A percentile compares a stretch with the other conserved stretches of the same genome.
Evolutionary conservation across 345 rosid species (phyloP).

Genomic region (Chamaenerion angustifolium): DNA sequence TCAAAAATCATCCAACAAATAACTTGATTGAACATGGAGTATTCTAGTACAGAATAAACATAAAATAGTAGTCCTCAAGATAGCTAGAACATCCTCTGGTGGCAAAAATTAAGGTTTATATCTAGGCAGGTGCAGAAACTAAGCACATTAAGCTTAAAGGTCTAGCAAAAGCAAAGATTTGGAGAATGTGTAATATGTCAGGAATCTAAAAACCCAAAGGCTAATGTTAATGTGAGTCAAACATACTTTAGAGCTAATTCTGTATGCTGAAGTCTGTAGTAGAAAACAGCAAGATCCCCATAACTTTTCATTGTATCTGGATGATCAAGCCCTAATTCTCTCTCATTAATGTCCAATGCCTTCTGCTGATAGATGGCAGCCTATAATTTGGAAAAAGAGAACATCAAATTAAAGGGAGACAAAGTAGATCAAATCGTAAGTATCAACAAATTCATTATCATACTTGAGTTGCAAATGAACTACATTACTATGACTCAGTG

Average conservation of each 20-base stretch:
- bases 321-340: slow-evolving; percentile 97
- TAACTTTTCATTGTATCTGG: slow-evolving; percentile 99
- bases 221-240: slow-evolving; percentile 6
- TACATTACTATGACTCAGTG: background rate
- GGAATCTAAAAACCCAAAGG: background rate
- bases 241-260: slow-evolving; percentile 95
- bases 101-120: too few species aligned
- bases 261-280: slow-evolving; percentile 96
- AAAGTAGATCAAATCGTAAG: background rate
- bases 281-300: slow-evolving; percentile 99
- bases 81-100: too few species aligned
- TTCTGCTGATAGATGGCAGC: slow-evolving; percentile 97
- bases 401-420: background rate
- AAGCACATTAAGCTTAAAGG: background rate
- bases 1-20: background rate
- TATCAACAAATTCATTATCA: too few species aligned
- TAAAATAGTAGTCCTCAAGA: too few species aligned
- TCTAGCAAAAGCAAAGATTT: background rate
- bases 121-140: background rate
- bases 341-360: slow-evolving; percentile 98
- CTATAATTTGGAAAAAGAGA: slow-evolving; percentile 24
- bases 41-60: too few species aligned
- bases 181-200: background rate
- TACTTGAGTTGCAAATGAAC: background rate
- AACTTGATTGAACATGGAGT: too few species aligned